A percentile compares a stretch with the other conserved stretches of the same genome.
Conservation (phyloP, 352 stramenopile species). For the Globisporangium viniferum region DNA sequence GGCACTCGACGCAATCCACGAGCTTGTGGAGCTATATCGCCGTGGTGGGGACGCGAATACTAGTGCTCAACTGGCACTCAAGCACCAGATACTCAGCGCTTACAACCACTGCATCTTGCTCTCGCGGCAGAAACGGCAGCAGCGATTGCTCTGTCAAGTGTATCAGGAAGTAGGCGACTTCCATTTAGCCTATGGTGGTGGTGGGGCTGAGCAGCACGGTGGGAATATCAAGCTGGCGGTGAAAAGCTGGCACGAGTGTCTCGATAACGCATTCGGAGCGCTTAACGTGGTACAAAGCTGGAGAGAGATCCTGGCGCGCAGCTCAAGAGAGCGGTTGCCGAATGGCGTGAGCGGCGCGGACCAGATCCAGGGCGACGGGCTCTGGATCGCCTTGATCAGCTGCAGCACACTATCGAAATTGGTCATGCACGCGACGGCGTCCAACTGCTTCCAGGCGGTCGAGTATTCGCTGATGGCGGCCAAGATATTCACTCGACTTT, state of each 20-base stretch:
- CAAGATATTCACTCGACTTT: slow-evolving; percentile 52
- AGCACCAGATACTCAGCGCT: slow-evolving; percentile 30
- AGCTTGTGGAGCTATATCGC: slow-evolving; percentile 43
- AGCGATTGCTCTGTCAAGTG: slow-evolving; percentile 49
- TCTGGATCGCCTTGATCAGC: slow-evolving; percentile 52
- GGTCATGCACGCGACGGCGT: slow-evolving; percentile 35
- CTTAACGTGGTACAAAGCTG: slow-evolving; percentile 46
- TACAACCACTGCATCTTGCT: slow-evolving; percentile 55
- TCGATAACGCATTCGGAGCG: slow-evolving; percentile 72
- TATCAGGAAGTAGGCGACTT: slow-evolving; percentile 76
- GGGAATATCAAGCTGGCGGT: slow-evolving; percentile 25
- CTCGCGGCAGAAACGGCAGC: slow-evolving; percentile 64
- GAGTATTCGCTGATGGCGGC: slow-evolving; percentile 70
- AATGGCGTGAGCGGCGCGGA: slow-evolving; percentile 19
- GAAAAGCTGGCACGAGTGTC: slow-evolving; percentile 65
- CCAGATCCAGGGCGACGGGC: slow-evolving; percentile 47
- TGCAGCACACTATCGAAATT: slow-evolving; percentile 58
- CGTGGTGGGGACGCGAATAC: slow-evolving; percentile 11
- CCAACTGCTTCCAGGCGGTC: slow-evolving; percentile 33
- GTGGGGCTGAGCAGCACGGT: background rate
- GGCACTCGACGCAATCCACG: slow-evolving; percentile 43
- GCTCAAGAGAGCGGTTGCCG: slow-evolving; percentile 18
- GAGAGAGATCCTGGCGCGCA: slow-evolving; percentile 38
- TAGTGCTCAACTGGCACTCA: background rate
- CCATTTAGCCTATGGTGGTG: slow-evolving; percentile 35